Conservation (phyloP, 345 rosid genomes). For the Heritiera littoralis region DNA sequence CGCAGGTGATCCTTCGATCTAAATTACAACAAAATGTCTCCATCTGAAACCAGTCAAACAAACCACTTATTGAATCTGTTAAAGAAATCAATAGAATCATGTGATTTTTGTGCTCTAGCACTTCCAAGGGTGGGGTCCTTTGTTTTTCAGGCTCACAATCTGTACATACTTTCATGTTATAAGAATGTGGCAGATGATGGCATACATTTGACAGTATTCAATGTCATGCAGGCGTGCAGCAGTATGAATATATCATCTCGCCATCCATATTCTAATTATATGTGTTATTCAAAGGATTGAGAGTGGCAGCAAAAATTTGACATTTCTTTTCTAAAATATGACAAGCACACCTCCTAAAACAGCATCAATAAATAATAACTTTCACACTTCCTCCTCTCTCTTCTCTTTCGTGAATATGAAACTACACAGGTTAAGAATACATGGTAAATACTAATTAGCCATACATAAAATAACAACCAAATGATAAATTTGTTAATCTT, state of each 20-base stretch:
- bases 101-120: constrained; percentile 27
- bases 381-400: not conserved
- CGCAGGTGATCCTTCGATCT: not conserved
- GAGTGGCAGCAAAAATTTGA: not conserved
- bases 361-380: not conserved
- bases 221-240: constrained; percentile 6
- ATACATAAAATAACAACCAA: not conserved
- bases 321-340: not conserved
- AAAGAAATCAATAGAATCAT: constrained; percentile 31
- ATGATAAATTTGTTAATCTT: not conserved
- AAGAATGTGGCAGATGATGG: constrained; percentile 26
- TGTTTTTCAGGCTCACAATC: constrained; percentile 17
- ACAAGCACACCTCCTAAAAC: not conserved
- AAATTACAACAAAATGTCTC: constrained; percentile 18
- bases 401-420: not conserved
- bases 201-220: constrained; percentile 6
- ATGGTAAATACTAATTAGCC: not conserved
- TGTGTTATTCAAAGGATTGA: not conserved
- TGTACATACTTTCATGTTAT: constrained; percentile 13
- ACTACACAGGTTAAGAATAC: not conserved
- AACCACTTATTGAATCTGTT: constrained; percentile 17
- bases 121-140: constrained; percentile 26
- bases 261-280: not conserved
- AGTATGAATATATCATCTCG: not conserved
- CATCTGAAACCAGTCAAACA: constrained; percentile 26